Evolutionary conservation across 805 yeast genomes (phyloP).

Genomic region (Suhomyces canberraensis): DNA sequence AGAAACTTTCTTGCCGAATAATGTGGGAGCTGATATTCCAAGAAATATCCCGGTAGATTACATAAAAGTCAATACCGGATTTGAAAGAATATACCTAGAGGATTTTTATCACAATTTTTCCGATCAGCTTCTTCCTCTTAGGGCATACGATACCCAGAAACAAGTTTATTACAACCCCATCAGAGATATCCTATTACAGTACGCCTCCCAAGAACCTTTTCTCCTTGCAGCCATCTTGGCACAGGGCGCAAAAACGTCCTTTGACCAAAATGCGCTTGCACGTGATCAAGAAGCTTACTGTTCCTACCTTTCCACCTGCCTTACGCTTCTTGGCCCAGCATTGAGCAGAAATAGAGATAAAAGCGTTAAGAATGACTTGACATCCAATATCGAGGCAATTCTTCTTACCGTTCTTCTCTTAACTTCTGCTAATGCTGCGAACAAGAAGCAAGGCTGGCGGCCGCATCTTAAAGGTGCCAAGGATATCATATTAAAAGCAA

Average conservation of each 20-base stretch:
- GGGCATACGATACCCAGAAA: conserved; percentile 27
- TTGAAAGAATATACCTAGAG: conserved; percentile 33
- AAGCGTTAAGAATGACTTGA: conserved; percentile 15
- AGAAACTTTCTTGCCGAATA: not conserved
- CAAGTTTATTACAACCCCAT: conserved; percentile 45
- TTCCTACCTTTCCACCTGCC: conserved; percentile 58
- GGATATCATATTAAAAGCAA: conserved; percentile 53
- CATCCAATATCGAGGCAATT: conserved; percentile 60
- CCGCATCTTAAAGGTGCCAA: conserved; percentile 65
- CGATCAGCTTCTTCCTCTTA: conserved; percentile 35
- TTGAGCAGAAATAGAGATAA: conserved; percentile 19
- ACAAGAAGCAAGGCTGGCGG: conserved; percentile 55
- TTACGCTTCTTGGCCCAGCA: conserved; percentile 53
- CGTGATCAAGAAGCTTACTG: conserved; percentile 65
- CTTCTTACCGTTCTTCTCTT: conserved; percentile 63
- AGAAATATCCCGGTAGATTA: conserved; percentile 28
- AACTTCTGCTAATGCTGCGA: conserved; percentile 59
- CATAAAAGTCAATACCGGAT: conserved; percentile 23
- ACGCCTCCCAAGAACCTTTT: conserved; percentile 59
- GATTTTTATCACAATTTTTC: conserved; percentile 40
- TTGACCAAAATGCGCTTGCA: conserved; percentile 37
- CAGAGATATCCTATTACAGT: conserved; percentile 57
- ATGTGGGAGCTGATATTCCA: conserved; percentile 12
- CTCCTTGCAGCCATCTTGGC: conserved; percentile 66
- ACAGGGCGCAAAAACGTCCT: conserved; percentile 63